Evolutionary conservation across 1,284 basidiomycete species (phyloP).

Genomic region (Irpex lacteus): DNA sequence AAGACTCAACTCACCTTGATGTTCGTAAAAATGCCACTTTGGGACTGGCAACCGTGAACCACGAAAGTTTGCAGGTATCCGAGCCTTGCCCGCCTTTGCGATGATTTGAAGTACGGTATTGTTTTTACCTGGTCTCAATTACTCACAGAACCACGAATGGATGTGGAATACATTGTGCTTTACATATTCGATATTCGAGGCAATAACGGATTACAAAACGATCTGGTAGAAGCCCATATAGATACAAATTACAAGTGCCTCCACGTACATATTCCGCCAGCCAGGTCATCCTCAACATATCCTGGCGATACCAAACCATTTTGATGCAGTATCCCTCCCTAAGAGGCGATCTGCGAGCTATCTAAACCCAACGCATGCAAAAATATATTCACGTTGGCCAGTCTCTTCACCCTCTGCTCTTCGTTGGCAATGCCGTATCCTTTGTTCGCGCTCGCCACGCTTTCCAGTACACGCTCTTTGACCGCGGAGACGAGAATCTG

Average conservation of each 20-base stretch:
- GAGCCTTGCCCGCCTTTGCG: no score
- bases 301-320: background rate
- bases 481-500: slow-evolving; percentile 83
- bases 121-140: no score
- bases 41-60: no score
- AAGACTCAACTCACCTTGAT: no score
- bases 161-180: no score
- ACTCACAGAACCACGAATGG: no score
- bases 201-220: no score
- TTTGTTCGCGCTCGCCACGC: slow-evolving; percentile 75
- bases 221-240: background rate
- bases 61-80: no score
- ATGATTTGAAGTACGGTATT: no score
- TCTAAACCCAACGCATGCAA: slow-evolving; percentile 83
- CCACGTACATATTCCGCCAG: background rate
- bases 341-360: slow-evolving; percentile 67
- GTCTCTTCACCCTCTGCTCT: slow-evolving; percentile 63
- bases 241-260: background rate
- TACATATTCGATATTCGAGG: no score
- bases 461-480: slow-evolving; percentile 91
- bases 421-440: slow-evolving; percentile 64
- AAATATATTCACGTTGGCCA: slow-evolving; percentile 84
- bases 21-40: no score
- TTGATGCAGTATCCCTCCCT: background rate
- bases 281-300: background rate